Evolutionary conservation across 2,329 filamentous ascomycete species (phyloP), one percentile per base, ranked within the genome.

Genomic region (Colletotrichum sp.): DNA sequence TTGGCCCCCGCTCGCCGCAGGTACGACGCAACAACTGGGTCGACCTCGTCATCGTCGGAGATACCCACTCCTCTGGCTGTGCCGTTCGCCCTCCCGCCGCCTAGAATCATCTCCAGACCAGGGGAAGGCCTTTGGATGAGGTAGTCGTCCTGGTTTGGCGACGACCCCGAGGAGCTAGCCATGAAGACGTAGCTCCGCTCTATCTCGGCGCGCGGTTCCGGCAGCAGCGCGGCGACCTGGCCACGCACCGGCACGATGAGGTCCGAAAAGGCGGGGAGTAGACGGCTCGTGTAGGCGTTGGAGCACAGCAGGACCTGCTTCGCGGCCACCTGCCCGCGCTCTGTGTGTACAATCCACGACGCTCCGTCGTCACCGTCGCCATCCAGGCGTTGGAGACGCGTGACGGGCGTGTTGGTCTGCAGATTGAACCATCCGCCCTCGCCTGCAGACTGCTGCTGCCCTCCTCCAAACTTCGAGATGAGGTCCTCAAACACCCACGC

Each of bases 221-320:
- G 93, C 5, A 88, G 80, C 24, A 96, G 88, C 1, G 93, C 90
- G 57, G 90, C 90, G 85, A 96, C 92, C 81, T 96, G 92, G 1
- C 95, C 95, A 28, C 94, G 89, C 3, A 94, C 92, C 0, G 96
- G 96, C 4, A 96, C 91, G 77, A 98, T 94, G 10, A 96, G 88
- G 78, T 93, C 91, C 10, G 90, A 87, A 79, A 96, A 93, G 39
- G 86, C 82, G 0, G 95, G 95, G 3, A 96, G 86, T 6, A 98
- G 88, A 76, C 93, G 89, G 2, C 95, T 95, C 0, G 95, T 96
- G 83, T 98, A 98, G 5, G 88, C 96, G 81, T 98, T 98, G 1
- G 94, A 96, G 6, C 95, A 94, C 18, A 98, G 89, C 21, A 98
- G 88, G 24, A 98, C 91, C 39, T 90, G 89, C 15, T 87, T 85